A percentile compares a stretch with the other conserved stretches of the same genome.
Conservation (phyloP, 352 stramenopile genomes). For the Salisapilia sapeloensis region DNA sequence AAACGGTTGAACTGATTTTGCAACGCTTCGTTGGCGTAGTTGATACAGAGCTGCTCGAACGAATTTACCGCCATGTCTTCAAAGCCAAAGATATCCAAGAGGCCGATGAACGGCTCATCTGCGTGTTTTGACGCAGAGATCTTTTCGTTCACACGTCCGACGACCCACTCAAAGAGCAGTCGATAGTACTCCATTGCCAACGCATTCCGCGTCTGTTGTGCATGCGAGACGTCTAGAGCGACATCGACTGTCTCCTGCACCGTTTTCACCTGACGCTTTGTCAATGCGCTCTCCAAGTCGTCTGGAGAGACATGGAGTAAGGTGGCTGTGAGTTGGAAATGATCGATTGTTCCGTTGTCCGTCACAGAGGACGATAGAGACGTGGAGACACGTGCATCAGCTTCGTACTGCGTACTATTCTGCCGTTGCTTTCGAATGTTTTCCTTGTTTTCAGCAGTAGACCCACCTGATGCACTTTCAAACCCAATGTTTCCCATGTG, state of each 20-base stretch:
- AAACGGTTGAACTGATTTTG: slow-evolving; percentile 83
- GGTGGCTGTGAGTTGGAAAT: slow-evolving; percentile 31
- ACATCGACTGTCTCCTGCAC: slow-evolving; percentile 64
- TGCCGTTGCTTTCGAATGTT: too few species aligned
- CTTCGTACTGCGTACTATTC: slow-evolving; percentile 1
- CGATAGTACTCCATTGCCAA: slow-evolving; percentile 88
- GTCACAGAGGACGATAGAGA: slow-evolving; percentile 1
- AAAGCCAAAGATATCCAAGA: slow-evolving; percentile 84
- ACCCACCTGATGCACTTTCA: slow-evolving; percentile 6
- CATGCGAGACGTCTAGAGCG: slow-evolving; percentile 36
- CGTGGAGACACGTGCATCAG: not conserved
- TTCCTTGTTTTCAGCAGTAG: too few species aligned
- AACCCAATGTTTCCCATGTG: slow-evolving; percentile 82
- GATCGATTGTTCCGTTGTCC: slow-evolving; percentile 3
- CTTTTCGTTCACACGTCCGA: slow-evolving; percentile 81
- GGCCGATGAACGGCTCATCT: slow-evolving; percentile 40
- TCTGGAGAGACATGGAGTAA: slow-evolving; percentile 38
- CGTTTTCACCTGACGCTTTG: slow-evolving; percentile 36
- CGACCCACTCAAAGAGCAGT: slow-evolving; percentile 89
- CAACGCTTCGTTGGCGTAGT: slow-evolving; percentile 79
- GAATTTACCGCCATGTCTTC: slow-evolving; percentile 76
- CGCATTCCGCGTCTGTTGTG: slow-evolving; percentile 70
- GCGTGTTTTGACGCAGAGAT: too few species aligned
- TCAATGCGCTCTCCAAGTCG: slow-evolving; percentile 37
- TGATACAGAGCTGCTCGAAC: slow-evolving; percentile 85